These are phyloP conservation scores for Microbotryum scabiosae DNA, from an alignment of 1,284 basidiomycete genomes.

Conservation along the genomic window DNA sequence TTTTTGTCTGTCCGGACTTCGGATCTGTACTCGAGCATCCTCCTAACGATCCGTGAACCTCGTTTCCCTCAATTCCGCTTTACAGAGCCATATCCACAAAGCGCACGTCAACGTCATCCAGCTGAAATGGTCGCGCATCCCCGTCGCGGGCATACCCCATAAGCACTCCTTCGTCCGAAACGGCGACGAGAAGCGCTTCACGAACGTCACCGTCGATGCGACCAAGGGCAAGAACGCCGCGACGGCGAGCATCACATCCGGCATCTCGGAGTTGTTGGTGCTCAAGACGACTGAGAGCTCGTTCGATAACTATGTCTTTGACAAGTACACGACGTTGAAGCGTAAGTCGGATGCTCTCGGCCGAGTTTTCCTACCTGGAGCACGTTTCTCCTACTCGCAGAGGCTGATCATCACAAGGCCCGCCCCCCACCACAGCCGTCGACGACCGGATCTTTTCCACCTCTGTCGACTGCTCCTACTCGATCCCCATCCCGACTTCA, in stretches of 20 bases:
- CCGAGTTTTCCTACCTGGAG: not conserved
- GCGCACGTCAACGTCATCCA: conserved; percentile 68
- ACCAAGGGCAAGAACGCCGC: conserved; percentile 29
- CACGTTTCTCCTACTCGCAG: not conserved
- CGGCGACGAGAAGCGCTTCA: conserved; percentile 76
- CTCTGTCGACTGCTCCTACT: conserved; percentile 63
- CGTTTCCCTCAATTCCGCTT: not conserved
- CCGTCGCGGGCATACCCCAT: conserved; percentile 51
- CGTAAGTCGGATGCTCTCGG: not conserved
- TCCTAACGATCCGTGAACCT: not conserved
- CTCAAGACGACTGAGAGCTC: conserved; percentile 83
- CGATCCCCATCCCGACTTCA: conserved; percentile 48
- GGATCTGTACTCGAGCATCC: conserved; percentile 8
- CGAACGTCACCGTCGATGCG: conserved; percentile 53
- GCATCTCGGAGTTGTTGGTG: conserved; percentile 71
- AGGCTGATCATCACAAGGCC: conserved; percentile 13
- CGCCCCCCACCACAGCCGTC: conserved; percentile 49
- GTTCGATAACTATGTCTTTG: conserved; percentile 71
- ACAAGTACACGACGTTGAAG: conserved; percentile 76
- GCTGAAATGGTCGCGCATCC: conserved; percentile 78
- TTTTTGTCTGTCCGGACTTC: not conserved
- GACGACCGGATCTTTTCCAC: conserved; percentile 84
- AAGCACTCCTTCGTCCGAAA: conserved; percentile 77
- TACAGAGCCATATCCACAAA: conserved; percentile 44
- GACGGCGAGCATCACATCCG: conserved; percentile 53